Percentiles rank a stretch among this genome's conserved stretches.
Conservation (phyloP, 176 grass and related monocot genomes). For the Elaeis guineensis region DNA sequence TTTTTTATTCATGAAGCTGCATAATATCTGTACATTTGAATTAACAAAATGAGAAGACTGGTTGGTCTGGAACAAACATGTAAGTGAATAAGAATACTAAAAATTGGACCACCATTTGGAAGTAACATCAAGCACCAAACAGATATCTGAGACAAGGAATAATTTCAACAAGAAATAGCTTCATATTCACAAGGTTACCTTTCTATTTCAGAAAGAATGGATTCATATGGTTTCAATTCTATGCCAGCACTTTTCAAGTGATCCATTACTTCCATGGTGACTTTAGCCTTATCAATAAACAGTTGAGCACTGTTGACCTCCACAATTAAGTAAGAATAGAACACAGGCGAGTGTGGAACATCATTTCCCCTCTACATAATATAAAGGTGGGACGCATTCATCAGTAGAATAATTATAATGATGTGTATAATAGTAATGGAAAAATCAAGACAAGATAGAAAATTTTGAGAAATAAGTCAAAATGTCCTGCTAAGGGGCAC, state of each 20-base stretch:
- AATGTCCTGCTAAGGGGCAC: too few species aligned
- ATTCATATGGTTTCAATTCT: conserved; percentile 72
- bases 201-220: conserved; percentile 62
- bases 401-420: conserved; percentile 22
- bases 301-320: conserved; percentile 49
- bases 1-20: too few species aligned
- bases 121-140: not conserved
- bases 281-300: conserved; percentile 77
- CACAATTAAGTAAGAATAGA: conserved; percentile 82
- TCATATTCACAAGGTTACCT: conserved; percentile 38
- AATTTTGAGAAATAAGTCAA: not conserved
- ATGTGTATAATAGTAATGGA: conserved; percentile 9
- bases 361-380: conserved; percentile 89
- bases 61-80: too few species aligned
- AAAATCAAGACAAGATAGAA: not conserved
- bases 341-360: conserved; percentile 88
- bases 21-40: too few species aligned
- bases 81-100: too few species aligned
- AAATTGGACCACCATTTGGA: not conserved
- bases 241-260: conserved; percentile 62
- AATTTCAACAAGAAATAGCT: conserved; percentile 6
- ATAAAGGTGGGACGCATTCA: conserved; percentile 11
- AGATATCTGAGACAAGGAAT: not conserved
- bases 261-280: conserved; percentile 49
- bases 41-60: too few species aligned